Evolutionary conservation across 1,284 basidiomycete species (phyloP).

Genomic region (Irpex sp.): DNA sequence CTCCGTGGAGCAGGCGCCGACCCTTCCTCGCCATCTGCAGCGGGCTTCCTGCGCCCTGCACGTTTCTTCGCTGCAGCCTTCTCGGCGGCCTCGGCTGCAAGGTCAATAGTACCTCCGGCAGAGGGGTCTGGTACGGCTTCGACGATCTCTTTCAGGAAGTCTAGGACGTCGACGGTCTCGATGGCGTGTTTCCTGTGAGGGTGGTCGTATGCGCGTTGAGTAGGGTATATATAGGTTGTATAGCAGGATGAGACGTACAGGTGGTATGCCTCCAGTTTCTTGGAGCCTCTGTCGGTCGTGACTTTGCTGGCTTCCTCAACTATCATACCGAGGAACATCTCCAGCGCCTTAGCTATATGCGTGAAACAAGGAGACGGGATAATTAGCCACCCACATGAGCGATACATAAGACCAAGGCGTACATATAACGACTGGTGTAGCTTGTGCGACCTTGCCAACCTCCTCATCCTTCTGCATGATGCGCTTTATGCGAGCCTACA

Average conservation of each 20-base stretch:
- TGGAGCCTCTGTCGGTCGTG: slow-evolving; percentile 76
- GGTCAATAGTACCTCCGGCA: slow-evolving; percentile 70
- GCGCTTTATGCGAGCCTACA: slow-evolving; percentile 94
- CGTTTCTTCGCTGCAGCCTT: slow-evolving; percentile 50
- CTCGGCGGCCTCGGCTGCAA: slow-evolving; percentile 56
- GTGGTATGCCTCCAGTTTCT: slow-evolving; percentile 93
- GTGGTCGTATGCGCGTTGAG: too few relatives aligned
- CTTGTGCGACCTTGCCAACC: slow-evolving; percentile 97
- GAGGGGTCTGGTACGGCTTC: slow-evolving; percentile 86
- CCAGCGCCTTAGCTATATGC: slow-evolving; percentile 86
- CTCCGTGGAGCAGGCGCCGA: slow-evolving; percentile 20
- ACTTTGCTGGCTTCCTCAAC: slow-evolving; percentile 85
- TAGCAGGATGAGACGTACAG: slow-evolving; percentile 59
- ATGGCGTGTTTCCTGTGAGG: slow-evolving; percentile 85
- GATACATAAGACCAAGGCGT: slow-evolving; percentile 29
- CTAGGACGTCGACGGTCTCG: slow-evolving; percentile 85
- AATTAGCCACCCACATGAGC: neutral
- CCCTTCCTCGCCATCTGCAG: slow-evolving; percentile 29
- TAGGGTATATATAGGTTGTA: neutral
- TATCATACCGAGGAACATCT: slow-evolving; percentile 88
- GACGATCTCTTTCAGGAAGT: slow-evolving; percentile 97
- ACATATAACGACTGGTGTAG: slow-evolving; percentile 98
- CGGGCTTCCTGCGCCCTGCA: slow-evolving; percentile 46
- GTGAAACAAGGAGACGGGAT: slow-evolving; percentile 1
- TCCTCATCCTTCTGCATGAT: slow-evolving; percentile 99